A percentile compares a stretch with the other conserved stretches of the same genome.
Evolutionary conservation across 1,139 yeast species (phyloP).

Genomic region (Pichia kudriavzevii): DNA sequence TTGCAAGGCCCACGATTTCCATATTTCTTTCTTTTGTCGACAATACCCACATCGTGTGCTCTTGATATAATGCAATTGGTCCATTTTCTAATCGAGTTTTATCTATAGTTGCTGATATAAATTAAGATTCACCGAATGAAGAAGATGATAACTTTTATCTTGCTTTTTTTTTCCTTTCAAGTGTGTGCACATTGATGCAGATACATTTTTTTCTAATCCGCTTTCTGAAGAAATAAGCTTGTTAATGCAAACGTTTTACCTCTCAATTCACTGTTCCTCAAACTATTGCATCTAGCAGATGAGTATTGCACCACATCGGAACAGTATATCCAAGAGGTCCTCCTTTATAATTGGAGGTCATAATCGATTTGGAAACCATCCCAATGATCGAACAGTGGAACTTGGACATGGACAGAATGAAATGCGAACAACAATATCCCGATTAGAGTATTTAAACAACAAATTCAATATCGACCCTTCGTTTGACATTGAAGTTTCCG

Average conservation of each 20-base stretch:
- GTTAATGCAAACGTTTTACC: too few species aligned
- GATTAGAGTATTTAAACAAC: conserved; percentile 9
- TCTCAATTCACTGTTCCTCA: too few species aligned
- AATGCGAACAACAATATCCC: conserved; percentile 3
- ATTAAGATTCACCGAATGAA: too few species aligned
- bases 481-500: conserved; percentile 11
- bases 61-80: conserved; percentile 23
- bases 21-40: conserved; percentile 36
- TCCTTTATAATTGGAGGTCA: too few species aligned
- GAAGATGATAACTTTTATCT: too few species aligned
- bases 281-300: too few species aligned
- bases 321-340: conserved; percentile 12
- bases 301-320: conserved; percentile 8
- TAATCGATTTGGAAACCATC: neutral
- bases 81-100: too few species aligned
- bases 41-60: conserved; percentile 59
- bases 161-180: too few species aligned
- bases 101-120: too few species aligned
- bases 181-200: too few species aligned
- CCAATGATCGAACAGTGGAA: neutral
- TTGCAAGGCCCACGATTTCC: conserved; percentile 32
- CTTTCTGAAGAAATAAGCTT: too few species aligned
- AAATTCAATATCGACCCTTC: conserved; percentile 11
- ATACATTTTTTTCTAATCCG: too few species aligned
- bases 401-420: conserved; percentile 4